These are phyloP conservation scores for Plasmodium inui DNA, from an alignment of 169 alveolate genomes.

Conservation along the genomic window DNA sequence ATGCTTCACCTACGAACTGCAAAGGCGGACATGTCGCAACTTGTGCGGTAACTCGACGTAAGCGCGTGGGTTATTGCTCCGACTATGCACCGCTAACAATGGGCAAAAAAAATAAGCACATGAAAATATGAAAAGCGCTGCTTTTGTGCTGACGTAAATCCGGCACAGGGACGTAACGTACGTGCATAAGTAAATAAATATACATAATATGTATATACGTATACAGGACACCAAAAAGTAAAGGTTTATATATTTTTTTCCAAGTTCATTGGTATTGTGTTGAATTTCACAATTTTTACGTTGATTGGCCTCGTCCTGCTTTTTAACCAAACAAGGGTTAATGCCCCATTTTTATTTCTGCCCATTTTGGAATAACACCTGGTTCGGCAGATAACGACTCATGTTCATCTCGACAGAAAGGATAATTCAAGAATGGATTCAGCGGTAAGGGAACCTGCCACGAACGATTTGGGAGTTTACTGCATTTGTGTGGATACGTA, in stretches of 20 bases:
- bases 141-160: background rate
- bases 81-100: background rate
- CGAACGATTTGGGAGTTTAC: background rate
- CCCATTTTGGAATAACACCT: background rate
- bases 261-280: background rate
- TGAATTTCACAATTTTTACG: background rate
- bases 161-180: background rate
- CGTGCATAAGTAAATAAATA: background rate
- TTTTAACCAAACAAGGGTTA: background rate
- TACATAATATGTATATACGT: background rate
- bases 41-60: background rate
- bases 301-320: background rate
- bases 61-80: background rate
- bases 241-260: background rate
- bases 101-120: background rate
- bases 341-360: background rate
- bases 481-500: background rate
- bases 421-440: background rate
- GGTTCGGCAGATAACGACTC: background rate
- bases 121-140: background rate
- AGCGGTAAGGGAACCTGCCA: background rate
- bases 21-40: background rate
- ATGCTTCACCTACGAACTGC: background rate
- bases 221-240: background rate
- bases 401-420: background rate